Base-by-base conservation (phyloP, 306 rosid genomes). In the Corylus heterophylla region DNA sequence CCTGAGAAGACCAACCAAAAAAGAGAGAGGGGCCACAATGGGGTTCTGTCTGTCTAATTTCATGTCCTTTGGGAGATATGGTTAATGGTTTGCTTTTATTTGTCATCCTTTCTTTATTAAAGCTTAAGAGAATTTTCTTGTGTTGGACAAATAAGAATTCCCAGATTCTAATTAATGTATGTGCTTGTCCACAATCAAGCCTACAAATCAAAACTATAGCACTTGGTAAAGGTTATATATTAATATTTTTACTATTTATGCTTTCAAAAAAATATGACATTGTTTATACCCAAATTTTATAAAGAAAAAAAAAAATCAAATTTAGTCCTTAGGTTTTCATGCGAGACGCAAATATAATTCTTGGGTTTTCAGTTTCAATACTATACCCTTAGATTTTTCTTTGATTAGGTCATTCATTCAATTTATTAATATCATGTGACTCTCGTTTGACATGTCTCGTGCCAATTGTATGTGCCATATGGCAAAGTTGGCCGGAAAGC, bases 1-100 rank as follows among this genome's bases (percentile, higher is more conserved):
- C 45, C 3, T 73, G 71, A 69, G 79, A 75, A 63, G 79, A 63
- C 85, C 78, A 59, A 77, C 79, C 63, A 56, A 76, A 71, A 73
- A 84, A 80, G 45, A 1, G 14, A 62, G 67, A 73, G 37, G 47
- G 55, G 67, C 68, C 56, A 27, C 61, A 20, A 22, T 54, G 50
- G 62, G 75, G 35, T 31, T 31, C 35, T 42, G 39, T 42, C 72
- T 68, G 69, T 11, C 72, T 4, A 42, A n/a, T 29, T 62, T 62
- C 8, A 0, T 5, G n/a, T 27, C 44, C 44, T 6, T 12, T 4
- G 12, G n/a, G 72, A 0, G 4, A 7, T 6, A 5, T 42, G 6
- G 6, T 39, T 39, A 42, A 68, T 39, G 50, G 3, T 42, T 4
- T 35, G 72, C 72, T 68, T 42, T 67, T 42, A 42, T 68, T 68